Evolutionary conservation across 352 stramenopile species (phyloP).

Genomic region (Phytophthora colocasiae): DNA sequence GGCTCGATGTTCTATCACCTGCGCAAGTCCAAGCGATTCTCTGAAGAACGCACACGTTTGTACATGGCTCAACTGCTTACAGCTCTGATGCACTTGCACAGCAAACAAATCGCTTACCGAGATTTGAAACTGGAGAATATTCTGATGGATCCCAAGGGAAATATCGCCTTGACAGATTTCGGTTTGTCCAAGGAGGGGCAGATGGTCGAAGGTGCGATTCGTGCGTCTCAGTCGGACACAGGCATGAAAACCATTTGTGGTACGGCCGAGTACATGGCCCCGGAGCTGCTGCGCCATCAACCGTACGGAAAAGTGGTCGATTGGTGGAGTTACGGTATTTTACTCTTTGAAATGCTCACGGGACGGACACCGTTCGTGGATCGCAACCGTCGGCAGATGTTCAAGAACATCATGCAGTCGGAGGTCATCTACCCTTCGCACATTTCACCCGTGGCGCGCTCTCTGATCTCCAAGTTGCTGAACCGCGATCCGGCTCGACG

Average conservation of each 20-base stretch:
- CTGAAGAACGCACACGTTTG: slow-evolving; percentile 83
- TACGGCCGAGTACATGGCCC: slow-evolving; percentile 91
- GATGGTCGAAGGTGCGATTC: slow-evolving; percentile 82
- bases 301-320: slow-evolving; percentile 91
- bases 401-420: slow-evolving; percentile 92
- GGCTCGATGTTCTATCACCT: slow-evolving; percentile 92
- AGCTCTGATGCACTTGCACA: slow-evolving; percentile 89
- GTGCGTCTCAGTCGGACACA: slow-evolving; percentile 74
- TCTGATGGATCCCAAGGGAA: slow-evolving; percentile 88
- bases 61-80: slow-evolving; percentile 91
- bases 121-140: slow-evolving; percentile 93
- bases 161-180: slow-evolving; percentile 91
- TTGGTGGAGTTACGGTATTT: slow-evolving; percentile 92
- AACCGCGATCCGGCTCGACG: slow-evolving; percentile 93
- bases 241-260: slow-evolving; percentile 92
- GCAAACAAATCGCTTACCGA: slow-evolving; percentile 90
- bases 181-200: slow-evolving; percentile 89
- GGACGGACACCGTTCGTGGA: slow-evolving; percentile 89
- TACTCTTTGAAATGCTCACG: slow-evolving; percentile 91
- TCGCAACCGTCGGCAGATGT: slow-evolving; percentile 89
- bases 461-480: slow-evolving; percentile 91
- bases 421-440: slow-evolving; percentile 90
- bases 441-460: slow-evolving; percentile 77
- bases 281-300: slow-evolving; percentile 83
- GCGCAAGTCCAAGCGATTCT: slow-evolving; percentile 88